Evolutionary conservation across 1,284 basidiomycete species (phyloP).

Genomic region (Leccinum colubrinum): DNA sequence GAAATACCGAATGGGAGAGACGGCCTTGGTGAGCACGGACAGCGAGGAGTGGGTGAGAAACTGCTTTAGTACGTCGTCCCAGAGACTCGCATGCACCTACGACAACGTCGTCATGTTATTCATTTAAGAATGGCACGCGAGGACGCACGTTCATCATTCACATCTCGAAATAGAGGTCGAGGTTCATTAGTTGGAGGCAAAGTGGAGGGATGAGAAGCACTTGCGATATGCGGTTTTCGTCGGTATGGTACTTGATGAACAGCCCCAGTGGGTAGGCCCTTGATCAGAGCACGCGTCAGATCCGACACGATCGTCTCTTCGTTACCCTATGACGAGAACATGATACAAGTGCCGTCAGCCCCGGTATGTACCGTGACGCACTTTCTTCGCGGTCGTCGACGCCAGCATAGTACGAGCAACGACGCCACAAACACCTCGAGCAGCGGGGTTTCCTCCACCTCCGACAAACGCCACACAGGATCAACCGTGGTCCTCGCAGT

Average conservation of each 20-base stretch:
- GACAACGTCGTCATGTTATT: background rate
- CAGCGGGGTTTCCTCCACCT: slow-evolving; percentile 78
- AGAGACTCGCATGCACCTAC: slow-evolving; percentile 72
- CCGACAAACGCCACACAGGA: slow-evolving; percentile 73
- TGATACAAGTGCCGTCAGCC: background rate
- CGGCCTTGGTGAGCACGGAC: no score
- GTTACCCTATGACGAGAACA: slow-evolving; percentile 51
- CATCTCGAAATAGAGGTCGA: slow-evolving; percentile 93
- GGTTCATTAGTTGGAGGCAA: slow-evolving; percentile 44
- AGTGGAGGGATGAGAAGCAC: slow-evolving; percentile 76
- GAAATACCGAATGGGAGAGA: slow-evolving; percentile 41
- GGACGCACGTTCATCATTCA: slow-evolving; percentile 76
- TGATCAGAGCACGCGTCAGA: slow-evolving; percentile 85
- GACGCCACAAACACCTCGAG: slow-evolving; percentile 82
- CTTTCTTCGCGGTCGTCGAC: slow-evolving; percentile 57
- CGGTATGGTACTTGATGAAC: slow-evolving; percentile 92
- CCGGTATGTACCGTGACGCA: slow-evolving; percentile 22
- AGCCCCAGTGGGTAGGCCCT: slow-evolving; percentile 74
- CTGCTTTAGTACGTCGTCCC: no score
- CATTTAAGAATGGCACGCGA: background rate
- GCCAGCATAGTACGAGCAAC: slow-evolving; percentile 57
- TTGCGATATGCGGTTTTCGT: slow-evolving; percentile 79
- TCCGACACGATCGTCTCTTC: slow-evolving; percentile 68
- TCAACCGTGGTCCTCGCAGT: slow-evolving; percentile 49
- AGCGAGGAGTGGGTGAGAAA: no score